Evolutionary conservation across 805 yeast species (phyloP).

Genomic region (Metschnikowia proteae): DNA sequence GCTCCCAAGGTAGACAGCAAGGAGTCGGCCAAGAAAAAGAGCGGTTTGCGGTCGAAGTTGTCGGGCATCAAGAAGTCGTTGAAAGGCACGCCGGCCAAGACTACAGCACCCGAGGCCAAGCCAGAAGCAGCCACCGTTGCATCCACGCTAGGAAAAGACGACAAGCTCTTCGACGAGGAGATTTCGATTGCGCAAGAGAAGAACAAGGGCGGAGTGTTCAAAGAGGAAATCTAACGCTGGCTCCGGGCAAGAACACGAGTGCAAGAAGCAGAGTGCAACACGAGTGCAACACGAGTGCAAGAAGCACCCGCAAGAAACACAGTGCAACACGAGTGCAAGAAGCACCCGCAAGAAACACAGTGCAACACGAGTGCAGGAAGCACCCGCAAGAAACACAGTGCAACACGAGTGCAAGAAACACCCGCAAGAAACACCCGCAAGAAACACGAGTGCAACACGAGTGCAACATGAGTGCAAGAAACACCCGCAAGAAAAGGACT

Average conservation of each 20-base stretch:
- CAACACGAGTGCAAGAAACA: not conserved
- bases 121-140: conserved; percentile 10
- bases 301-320: too few species aligned
- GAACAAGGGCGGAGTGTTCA: conserved; percentile 37
- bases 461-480: not conserved
- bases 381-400: too few species aligned
- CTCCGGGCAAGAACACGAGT: not conserved
- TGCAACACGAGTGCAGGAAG: not conserved
- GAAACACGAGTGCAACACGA: not conserved
- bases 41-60: conserved; percentile 17
- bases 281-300: not conserved
- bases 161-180: conserved; percentile 25
- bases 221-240: conserved; percentile 34
- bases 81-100: conserved; percentile 2
- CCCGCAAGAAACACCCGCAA: too few species aligned
- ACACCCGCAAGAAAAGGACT: too few species aligned
- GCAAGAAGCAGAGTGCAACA: not conserved
- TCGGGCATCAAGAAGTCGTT: conserved; percentile 5
- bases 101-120: conserved; percentile 8
- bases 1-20: not conserved
- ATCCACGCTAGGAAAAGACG: conserved; percentile 5
- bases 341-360: too few species aligned
- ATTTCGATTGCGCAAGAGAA: conserved; percentile 25
- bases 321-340: not conserved
- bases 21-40: conserved; percentile 9